Base-by-base conservation (phyloP, 768 basidiomycete species). In the Suillus discolor region DNA sequence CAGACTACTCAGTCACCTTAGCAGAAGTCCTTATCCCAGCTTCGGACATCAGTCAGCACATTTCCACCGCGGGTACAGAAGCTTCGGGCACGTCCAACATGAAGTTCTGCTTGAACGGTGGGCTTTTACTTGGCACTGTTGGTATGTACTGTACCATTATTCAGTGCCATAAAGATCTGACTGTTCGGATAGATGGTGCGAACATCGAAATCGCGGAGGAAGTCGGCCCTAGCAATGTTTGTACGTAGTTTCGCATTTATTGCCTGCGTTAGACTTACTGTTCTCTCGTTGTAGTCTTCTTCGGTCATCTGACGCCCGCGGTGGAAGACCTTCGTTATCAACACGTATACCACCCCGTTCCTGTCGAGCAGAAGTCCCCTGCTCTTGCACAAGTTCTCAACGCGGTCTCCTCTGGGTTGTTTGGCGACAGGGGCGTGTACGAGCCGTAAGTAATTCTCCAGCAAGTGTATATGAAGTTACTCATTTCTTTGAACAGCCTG, bases 141-240 rank as follows among this genome's bases (percentile, higher is more conserved):
- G 87, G 84, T 85, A 62, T 34, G 84, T 77, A 16, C 2, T 34
- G 11, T 38, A 2, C 1, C 18, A 4, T 39, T 8, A 11, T 55
- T 44, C 25, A 20, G 47, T 7, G 11, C 6, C 0, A 5, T 8
- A 41, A 57, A 41, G 49, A 7, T 65, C 16, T 47, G 44, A 55
- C 64, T 53, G 36, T 45, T 12, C 18, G 13, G 65, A 8, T 76
- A 80, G 94, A 99, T 78, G 97, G 97, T 63, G 97, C 97, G 23
- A 96, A 94, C 72, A 94, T 95, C 66, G 96, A 98, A 80, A 98
- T 99, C 69, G 96, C 94, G 5, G 94, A 98, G 73, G 96, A 97
- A 75, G 90, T 95, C 57, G 97, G 96, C 38, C 93, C 95, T 73
- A 88, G 85, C 72, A 94, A 97, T 75, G 94, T 96, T 72, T 95